phyloP scores from a whole-genome alignment of 768 basidiomycete species.

The Leccinum ochraceum region DNA sequence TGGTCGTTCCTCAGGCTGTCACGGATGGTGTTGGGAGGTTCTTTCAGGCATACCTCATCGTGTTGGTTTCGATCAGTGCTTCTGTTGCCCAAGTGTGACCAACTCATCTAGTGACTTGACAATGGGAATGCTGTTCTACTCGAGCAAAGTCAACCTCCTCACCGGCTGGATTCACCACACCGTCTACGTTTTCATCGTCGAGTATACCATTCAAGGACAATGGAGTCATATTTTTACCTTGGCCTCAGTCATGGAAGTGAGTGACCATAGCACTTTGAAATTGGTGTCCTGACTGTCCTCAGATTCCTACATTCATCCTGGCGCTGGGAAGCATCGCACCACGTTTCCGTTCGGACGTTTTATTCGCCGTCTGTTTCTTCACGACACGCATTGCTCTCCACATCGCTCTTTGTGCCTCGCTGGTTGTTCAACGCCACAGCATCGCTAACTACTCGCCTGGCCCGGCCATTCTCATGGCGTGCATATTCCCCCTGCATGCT shows the following conservation, averaged over 20 bases:
- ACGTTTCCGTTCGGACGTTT: conserved; percentile 44
- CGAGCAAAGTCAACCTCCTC: conserved; percentile 45
- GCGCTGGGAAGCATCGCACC: conserved; percentile 48
- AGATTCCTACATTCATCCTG: conserved; percentile 58
- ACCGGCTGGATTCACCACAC: conserved; percentile 59
- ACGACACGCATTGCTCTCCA: conserved; percentile 52
- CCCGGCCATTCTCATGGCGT: conserved; percentile 41
- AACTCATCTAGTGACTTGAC: conserved; percentile 41
- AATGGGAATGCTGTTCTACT: conserved; percentile 48
- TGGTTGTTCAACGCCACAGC: conserved; percentile 31
- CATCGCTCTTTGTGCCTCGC: conserved; percentile 36
- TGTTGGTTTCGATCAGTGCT: conserved; percentile 26
- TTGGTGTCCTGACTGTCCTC: neutral
- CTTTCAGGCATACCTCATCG: conserved; percentile 49
- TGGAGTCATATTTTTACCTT: conserved; percentile 48
- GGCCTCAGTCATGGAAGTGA: conserved; percentile 49
- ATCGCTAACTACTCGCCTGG: conserved; percentile 37
- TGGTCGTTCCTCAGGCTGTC: conserved; percentile 23
- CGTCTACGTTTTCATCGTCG: conserved; percentile 43
- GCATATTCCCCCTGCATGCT: conserved; percentile 51
- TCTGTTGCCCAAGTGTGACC: conserved; percentile 10
- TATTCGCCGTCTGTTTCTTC: conserved; percentile 54
- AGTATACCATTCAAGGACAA: conserved; percentile 36
- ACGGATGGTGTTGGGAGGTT: conserved; percentile 35
- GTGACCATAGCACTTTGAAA: neutral